These are phyloP conservation scores for Mariannaea elegans DNA, from an alignment of 2,329 filamentous ascomycete species.

Conservation along the genomic window DNA sequence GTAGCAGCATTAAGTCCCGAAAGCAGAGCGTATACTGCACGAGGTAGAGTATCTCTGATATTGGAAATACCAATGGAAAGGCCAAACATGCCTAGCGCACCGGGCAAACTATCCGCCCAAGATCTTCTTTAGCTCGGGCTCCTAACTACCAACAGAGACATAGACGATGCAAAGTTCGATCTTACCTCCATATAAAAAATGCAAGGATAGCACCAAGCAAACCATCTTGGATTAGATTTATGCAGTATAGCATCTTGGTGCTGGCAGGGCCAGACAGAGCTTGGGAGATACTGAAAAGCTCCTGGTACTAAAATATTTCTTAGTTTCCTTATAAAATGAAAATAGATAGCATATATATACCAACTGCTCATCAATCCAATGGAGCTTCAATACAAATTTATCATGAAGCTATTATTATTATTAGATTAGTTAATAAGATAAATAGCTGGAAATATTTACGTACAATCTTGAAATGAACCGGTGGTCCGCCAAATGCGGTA, in stretches of 20 bases:
- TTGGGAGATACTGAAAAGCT: conserved; percentile 75
- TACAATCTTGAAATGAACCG: conserved; percentile 74
- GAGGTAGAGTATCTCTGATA: conserved; percentile 66
- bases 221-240: conserved; percentile 69
- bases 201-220: conserved; percentile 63
- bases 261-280: conserved; percentile 72
- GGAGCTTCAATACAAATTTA: background rate
- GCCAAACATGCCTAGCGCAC: conserved; percentile 74
- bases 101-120: conserved; percentile 62
- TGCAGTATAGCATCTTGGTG: conserved; percentile 76
- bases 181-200: conserved; percentile 71
- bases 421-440: background rate
- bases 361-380: background rate
- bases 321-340: too few relatives aligned
- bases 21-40: conserved; percentile 71
- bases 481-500: conserved; percentile 72
- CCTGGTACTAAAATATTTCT: conserved; percentile 68
- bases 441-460: background rate
- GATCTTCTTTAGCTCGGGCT: too few relatives aligned
- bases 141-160: background rate
- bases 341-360: too few relatives aligned
- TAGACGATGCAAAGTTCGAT: too few relatives aligned
- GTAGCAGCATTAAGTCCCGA: conserved; percentile 76
- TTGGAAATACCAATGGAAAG: conserved; percentile 70
- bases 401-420: background rate